Conservation (phyloP, 2,329 filamentous ascomycete species). For the Cladosporium sp. region DNA sequence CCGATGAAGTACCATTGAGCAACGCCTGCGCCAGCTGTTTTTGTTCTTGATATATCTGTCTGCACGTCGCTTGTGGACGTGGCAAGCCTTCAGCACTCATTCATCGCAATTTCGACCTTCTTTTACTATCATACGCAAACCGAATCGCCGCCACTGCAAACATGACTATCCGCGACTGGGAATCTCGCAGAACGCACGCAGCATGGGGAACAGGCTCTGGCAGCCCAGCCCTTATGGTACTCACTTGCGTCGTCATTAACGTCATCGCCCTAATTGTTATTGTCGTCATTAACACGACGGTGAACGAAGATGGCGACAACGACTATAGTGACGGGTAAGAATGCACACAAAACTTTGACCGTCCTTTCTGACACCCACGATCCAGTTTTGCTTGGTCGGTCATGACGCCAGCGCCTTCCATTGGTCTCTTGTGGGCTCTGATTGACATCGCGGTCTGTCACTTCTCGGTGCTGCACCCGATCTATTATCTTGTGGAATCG, state of each 20-base stretch:
- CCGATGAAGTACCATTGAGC: neutral
- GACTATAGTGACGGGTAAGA: constrained; percentile 1
- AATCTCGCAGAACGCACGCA: constrained; percentile 5
- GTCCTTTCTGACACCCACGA: neutral
- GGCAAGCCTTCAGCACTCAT: too few species aligned
- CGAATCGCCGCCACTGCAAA: neutral
- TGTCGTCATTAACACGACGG: neutral
- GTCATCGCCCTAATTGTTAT: constrained; percentile 3
- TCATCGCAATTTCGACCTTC: too few species aligned
- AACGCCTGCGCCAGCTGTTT: too few species aligned
- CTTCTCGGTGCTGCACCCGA: constrained; percentile 1
- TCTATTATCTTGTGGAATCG: constrained; percentile 3
- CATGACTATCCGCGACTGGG: constrained; percentile 10
- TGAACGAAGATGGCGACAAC: neutral
- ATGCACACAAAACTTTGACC: neutral
- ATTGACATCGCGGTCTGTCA: constrained; percentile 4
- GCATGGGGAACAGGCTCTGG: constrained; percentile 10
- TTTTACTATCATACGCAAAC: too few species aligned
- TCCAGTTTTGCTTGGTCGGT: neutral
- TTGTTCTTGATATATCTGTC: too few species aligned
- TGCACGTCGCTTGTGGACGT: too few species aligned
- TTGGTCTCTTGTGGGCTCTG: neutral
- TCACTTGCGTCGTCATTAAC: neutral
- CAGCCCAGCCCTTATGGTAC: constrained; percentile 6
- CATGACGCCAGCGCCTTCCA: neutral